A percentile compares a stretch with the other conserved stretches of the same genome.
Evolutionary conservation across 108 stramenopile species (phyloP).

Genomic region (Nitzschia putrida): DNA sequence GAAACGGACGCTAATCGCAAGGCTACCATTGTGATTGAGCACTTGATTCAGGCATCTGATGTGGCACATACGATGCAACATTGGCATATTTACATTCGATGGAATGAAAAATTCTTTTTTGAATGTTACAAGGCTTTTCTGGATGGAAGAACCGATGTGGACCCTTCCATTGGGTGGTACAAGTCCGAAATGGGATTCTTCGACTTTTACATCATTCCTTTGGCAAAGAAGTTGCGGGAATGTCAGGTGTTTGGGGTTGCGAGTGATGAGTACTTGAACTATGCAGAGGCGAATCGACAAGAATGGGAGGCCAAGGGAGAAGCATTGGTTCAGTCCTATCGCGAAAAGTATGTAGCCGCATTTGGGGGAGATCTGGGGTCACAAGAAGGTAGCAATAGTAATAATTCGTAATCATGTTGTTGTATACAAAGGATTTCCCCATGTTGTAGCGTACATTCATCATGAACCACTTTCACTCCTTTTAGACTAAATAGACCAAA

Average conservation of each 20-base stretch:
- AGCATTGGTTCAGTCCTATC: not conserved
- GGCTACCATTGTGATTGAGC: slow-evolving; percentile 6
- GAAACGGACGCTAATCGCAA: not conserved
- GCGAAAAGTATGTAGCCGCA: not conserved
- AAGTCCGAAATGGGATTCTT: not conserved
- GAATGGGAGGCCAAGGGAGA: slow-evolving; percentile 1
- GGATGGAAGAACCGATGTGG: not conserved
- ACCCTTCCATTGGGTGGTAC: not conserved
- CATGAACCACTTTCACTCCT: too few relatives aligned
- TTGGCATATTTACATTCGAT: not conserved
- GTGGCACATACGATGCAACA: slow-evolving; percentile 3
- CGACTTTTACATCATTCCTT: slow-evolving; percentile 2
- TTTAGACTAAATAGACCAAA: too few relatives aligned
- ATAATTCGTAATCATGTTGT: too few relatives aligned
- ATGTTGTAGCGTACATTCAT: too few relatives aligned
- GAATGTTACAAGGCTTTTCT: not conserved
- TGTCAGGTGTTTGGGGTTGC: slow-evolving; percentile 4
- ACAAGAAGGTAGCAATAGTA: too few relatives aligned
- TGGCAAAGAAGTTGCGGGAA: not conserved
- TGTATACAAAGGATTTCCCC: too few relatives aligned
- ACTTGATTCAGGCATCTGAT: not conserved
- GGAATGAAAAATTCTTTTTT: not conserved
- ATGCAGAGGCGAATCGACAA: slow-evolving; percentile 3
- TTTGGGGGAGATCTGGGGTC: too few relatives aligned
- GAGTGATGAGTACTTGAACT: slow-evolving; percentile 8